A percentile compares a stretch with the other conserved stretches of the same genome.
phyloP scores from a whole-genome alignment of 345 rosid species.

The Moricandia arvensis region DNA sequence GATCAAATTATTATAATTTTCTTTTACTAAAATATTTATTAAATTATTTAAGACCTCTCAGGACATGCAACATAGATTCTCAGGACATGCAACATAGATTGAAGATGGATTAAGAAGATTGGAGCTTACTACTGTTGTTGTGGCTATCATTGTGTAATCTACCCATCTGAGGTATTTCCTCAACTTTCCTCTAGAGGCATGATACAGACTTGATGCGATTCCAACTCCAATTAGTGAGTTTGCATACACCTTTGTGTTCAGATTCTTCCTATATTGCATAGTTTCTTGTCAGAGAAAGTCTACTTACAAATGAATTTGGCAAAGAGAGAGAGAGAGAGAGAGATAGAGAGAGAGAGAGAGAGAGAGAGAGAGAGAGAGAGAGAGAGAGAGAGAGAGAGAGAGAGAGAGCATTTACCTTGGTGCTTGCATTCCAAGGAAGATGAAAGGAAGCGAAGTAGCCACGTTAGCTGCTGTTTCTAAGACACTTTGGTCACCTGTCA shows the following conservation, averaged over 20 bases:
- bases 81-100: background rate
- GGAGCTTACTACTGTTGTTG: slow-evolving; percentile 68
- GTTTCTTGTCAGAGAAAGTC: background rate
- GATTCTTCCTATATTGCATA: slow-evolving; percentile 56
- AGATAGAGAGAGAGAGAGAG: slow-evolving; percentile 7
- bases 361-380: slow-evolving; percentile 11
- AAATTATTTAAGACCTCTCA: no score
- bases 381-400: slow-evolving; percentile 11
- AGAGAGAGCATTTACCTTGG: slow-evolving; percentile 63
- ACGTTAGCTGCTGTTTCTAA: slow-evolving; percentile 79
- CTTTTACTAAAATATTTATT: no score
- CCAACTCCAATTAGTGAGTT: slow-evolving; percentile 96
- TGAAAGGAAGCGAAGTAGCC: slow-evolving; percentile 88
- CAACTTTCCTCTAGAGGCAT: slow-evolving; percentile 76
- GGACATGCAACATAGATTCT: no score
- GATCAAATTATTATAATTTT: no score
- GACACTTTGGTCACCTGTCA: slow-evolving; percentile 62
- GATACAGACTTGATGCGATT: slow-evolving; percentile 80
- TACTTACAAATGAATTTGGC: background rate
- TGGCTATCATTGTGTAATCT: slow-evolving; percentile 93
- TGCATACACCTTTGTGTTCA: slow-evolving; percentile 72
- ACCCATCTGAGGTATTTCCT: slow-evolving; percentile 85
- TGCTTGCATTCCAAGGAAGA: slow-evolving; percentile 76
- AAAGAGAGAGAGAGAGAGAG: slow-evolving; percentile 32
- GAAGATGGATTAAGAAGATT: background rate